Percentiles rank a stretch among this genome's conserved stretches.
These are phyloP conservation scores for Podospora tetraspora DNA, from an alignment of 495 filamentous ascomycete genomes.

Conservation along the genomic window DNA sequence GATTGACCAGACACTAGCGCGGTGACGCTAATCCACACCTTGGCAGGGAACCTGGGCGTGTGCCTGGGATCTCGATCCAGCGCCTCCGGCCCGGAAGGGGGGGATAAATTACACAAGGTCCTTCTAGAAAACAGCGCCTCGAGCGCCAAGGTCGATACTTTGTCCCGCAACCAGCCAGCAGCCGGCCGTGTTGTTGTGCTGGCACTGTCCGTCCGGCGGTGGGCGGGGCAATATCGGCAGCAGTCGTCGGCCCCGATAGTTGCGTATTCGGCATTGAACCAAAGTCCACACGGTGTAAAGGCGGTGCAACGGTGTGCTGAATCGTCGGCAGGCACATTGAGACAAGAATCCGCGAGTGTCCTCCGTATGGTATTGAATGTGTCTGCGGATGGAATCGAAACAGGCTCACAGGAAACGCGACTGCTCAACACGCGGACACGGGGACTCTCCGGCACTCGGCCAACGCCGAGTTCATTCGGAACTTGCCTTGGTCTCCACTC, in stretches of 20 bases:
- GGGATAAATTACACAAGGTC: conserved; percentile 15
- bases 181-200: not conserved
- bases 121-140: conserved; percentile 24
- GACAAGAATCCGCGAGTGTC: not conserved
- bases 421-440: not conserved
- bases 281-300: not conserved
- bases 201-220: not conserved
- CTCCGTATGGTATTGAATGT: not conserved
- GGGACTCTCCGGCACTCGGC: not conserved
- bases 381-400: too few relatives aligned
- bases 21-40: not conserved
- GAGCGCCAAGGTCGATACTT: conserved; percentile 12
- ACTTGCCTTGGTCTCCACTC: not conserved
- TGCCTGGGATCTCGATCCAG: conserved; percentile 24
- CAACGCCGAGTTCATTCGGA: not conserved
- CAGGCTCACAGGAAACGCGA: too few relatives aligned
- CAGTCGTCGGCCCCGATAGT: not conserved
- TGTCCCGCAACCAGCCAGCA: not conserved
- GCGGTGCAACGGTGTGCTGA: not conserved
- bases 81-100: conserved; percentile 9
- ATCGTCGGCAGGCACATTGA: not conserved
- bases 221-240: not conserved
- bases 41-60: not conserved
- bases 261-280: not conserved
- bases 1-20: conserved; percentile 14